phyloP scores from a whole-genome alignment of 179 eudicot species.

The Beta corolliflora region DNA sequence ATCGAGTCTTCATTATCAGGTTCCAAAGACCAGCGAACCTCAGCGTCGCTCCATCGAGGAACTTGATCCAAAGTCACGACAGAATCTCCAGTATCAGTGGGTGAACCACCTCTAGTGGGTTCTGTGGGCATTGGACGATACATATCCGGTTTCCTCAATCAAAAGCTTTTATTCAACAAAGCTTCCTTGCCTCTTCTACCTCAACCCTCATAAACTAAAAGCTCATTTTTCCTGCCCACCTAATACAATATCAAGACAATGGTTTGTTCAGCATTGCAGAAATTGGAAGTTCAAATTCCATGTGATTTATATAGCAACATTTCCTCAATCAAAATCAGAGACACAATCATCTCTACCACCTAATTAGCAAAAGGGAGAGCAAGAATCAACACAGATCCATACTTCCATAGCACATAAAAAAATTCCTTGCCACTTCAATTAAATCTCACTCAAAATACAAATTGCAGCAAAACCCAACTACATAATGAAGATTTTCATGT shows the following conservation, averaged over 20 bases:
- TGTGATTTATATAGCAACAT: too few species aligned
- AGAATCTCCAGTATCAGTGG: conserved; percentile 69
- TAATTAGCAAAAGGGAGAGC: not conserved
- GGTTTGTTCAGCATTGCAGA: conserved; percentile 21
- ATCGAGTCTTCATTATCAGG: conserved; percentile 61
- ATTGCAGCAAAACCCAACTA: conserved; percentile 17
- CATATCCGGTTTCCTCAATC: conserved; percentile 42
- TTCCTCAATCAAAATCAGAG: too few species aligned
- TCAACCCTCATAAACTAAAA: conserved; percentile 15
- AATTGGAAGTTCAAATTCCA: conserved; percentile 17
- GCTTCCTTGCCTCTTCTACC: conserved; percentile 13
- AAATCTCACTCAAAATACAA: not conserved
- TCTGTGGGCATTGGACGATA: conserved; percentile 55
- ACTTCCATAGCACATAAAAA: not conserved
- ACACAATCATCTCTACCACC: not conserved
- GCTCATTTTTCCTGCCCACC: conserved; percentile 20
- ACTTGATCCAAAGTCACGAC: conserved; percentile 91
- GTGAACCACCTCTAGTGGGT: conserved; percentile 64
- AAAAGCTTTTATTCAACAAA: conserved; percentile 10
- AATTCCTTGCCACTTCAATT: not conserved
- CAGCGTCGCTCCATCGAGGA: conserved; percentile 91
- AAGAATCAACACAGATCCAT: conserved; percentile 18
- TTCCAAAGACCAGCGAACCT: conserved; percentile 55
- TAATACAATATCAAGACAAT: conserved; percentile 16
- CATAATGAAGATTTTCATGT: not conserved